Base-by-base conservation (phyloP, 768 basidiomycete species). In the Mrakia hoshinonis region DNA sequence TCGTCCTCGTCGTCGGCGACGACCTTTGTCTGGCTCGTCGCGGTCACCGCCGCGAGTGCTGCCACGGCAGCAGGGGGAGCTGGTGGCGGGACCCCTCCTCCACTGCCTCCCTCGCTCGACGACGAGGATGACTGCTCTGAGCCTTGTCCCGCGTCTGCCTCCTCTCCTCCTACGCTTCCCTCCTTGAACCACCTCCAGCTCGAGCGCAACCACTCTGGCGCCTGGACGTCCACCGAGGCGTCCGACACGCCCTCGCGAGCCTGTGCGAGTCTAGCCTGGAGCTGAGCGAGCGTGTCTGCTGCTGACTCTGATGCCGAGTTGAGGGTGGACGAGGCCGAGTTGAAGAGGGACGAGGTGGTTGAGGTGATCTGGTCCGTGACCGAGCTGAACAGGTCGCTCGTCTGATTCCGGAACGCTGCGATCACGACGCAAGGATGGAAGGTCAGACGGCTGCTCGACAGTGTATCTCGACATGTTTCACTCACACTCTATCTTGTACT, bases 111-210 rank as follows among this genome's bases (percentile, higher is more conserved):
- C 36, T 55, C 65, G 46, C 54, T 51, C 22, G 39, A 46, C 20
- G 39, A 43, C 29, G 51, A 46, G n/a, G 39, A 43, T 26, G 51
- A 24, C 39, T 54, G 51, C 26, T 38, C 11, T 5, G 66, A 67
- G 20, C 36, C 36, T 24, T 22, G 26, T 55, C 36, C 6, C 7
- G 48, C 38, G 38, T 31, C 67, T 5, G 31, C 34, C 6, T 39
- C 69, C n/a, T 70, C 69, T 43, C 52, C 60, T 13, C 68, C 70
- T 13, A 67, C 15, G 46, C 13, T n/a, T 0, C 70, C 70, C 34
- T 72, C 70, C 7, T 65, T 72, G 58, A 72, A 72, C 70, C 70
- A 72, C 31, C 26, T 46, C 70, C 64, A 72, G 24, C 65, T 64
- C 34, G 64, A 65, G 38, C 26, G n/a, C 5, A 72, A 22, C 67